Base-by-base conservation (phyloP, 2,329 filamentous ascomycete species). In the Claviceps purpurea region DNA sequence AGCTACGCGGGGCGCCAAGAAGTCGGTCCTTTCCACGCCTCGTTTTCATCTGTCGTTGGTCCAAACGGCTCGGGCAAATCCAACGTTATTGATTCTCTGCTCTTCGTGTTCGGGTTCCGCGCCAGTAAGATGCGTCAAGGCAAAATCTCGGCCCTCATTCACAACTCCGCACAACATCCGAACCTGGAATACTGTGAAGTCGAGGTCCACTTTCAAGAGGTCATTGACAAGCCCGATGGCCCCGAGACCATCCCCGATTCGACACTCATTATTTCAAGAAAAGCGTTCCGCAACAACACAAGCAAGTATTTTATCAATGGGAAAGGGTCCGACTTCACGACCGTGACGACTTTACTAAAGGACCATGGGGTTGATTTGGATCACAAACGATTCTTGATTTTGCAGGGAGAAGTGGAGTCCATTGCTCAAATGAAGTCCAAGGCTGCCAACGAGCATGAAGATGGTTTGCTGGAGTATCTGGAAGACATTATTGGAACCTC, bases 381-480 rank as follows among this genome's bases (percentile, higher is more conserved):
- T 62, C 93, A 98, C 72, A 98, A 98, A 71, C 87, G 93, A 55
- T 98, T 98, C 70, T 72, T 98, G 51, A 98, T 98, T 63, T 73
- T 98, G 11, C 93, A 98, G 68, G 93, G 93, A 63, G 93, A 98
- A 66, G 93, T 98, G 54, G 93, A 98, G 67, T 96, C 91, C 0
- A 98, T 98, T 64, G 91, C 93, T 6, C 93, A 97, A 69, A 98
- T 98, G 93, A 98, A 98, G 69, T 78, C 94, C 18, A 98, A 98
- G 68, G 93, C 94, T 4, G 84, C 79, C 43, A 91, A 88, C 60
- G 93, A 98, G 66, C 91, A 97, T 63, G 93, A 98, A 55, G 93
- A 98, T 62, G 93, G 93, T 13, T 78, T 98, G 3, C 76, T 98
- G 18, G 93, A 98, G 67, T 98, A 98, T 58, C 79, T 98, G 0